Conservation (phyloP, 768 basidiomycete species). For the Hygrocybe coccinea region DNA sequence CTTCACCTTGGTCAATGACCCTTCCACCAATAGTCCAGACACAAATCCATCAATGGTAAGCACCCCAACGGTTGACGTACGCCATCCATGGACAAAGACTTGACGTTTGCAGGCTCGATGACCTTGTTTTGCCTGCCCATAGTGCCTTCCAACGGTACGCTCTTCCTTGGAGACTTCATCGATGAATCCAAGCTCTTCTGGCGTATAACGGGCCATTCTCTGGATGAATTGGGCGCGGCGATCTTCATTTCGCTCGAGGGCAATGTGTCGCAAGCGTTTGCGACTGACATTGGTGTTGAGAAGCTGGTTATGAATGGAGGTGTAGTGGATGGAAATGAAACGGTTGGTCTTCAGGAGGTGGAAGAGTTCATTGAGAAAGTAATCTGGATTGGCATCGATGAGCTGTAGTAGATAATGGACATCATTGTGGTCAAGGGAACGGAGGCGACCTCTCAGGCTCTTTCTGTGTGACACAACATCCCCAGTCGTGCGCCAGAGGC, state of each 20-base stretch:
- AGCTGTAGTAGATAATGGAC: too few relatives aligned
- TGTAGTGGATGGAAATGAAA: too few relatives aligned
- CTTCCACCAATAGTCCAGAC: conserved; percentile 24
- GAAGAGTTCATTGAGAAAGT: too few relatives aligned
- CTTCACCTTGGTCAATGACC: conserved; percentile 21
- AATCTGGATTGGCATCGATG: too few relatives aligned
- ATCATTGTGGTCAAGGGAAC: too few relatives aligned
- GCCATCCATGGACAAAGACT: conserved; percentile 27
- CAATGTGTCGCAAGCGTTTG: conserved; percentile 33
- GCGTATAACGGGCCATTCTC: conserved; percentile 25
- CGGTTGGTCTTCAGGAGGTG: too few relatives aligned
- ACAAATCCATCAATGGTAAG: conserved; percentile 31
- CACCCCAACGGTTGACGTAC: conserved; percentile 21
- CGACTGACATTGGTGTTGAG: too few relatives aligned
- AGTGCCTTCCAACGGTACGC: conserved; percentile 16
- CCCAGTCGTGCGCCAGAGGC: too few relatives aligned
- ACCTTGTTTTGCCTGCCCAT: conserved; percentile 22
- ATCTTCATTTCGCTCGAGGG: conserved; percentile 27
- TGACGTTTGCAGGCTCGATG: conserved; percentile 20
- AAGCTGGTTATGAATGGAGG: neutral
- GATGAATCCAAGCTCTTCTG: conserved; percentile 33
- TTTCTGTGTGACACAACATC: too few relatives aligned
- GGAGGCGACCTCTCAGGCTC: too few relatives aligned
- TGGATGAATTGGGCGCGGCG: conserved; percentile 22
- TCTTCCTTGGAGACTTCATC: too few relatives aligned